Evolutionary conservation across 768 basidiomycete genomes (phyloP).

Genomic region (Mrakia hoshinonis): DNA sequence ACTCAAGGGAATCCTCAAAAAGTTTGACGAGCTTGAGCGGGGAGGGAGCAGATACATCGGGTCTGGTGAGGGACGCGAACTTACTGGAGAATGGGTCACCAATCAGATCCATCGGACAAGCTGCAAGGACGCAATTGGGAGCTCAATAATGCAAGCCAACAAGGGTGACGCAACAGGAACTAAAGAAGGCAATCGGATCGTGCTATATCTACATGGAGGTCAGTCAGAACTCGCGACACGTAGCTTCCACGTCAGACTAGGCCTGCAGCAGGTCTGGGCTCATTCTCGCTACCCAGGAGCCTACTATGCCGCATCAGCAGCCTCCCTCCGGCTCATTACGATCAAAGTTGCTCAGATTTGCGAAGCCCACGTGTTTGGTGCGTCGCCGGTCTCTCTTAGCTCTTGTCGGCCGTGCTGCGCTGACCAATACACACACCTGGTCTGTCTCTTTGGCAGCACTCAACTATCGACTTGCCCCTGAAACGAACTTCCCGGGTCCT

Average conservation of each 20-base stretch:
- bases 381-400: neutral
- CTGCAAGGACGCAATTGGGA: conserved; percentile 70
- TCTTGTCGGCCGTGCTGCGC: too few species aligned
- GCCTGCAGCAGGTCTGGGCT: too few species aligned
- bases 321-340: conserved; percentile 79
- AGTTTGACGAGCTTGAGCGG: conserved; percentile 62
- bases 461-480: conserved; percentile 92
- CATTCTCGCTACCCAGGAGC: conserved; percentile 53
- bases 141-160: conserved; percentile 59
- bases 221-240: conserved; percentile 36
- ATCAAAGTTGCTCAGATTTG: conserved; percentile 82
- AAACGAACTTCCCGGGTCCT: conserved; percentile 86
- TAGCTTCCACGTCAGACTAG: conserved; percentile 7
- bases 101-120: conserved; percentile 80
- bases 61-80: conserved; percentile 48
- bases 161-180: conserved; percentile 38
- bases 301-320: conserved; percentile 84
- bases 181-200: conserved; percentile 51
- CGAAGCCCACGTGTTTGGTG: conserved; percentile 70
- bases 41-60: conserved; percentile 43
- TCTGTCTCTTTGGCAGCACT: conserved; percentile 45
- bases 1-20: conserved; percentile 68
- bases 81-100: conserved; percentile 96
- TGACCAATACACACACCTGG: neutral
- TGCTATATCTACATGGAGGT: conserved; percentile 94